Base-by-base conservation (phyloP, 2,329 filamentous ascomycete genomes). In the Simplicillium aogashimaense region DNA sequence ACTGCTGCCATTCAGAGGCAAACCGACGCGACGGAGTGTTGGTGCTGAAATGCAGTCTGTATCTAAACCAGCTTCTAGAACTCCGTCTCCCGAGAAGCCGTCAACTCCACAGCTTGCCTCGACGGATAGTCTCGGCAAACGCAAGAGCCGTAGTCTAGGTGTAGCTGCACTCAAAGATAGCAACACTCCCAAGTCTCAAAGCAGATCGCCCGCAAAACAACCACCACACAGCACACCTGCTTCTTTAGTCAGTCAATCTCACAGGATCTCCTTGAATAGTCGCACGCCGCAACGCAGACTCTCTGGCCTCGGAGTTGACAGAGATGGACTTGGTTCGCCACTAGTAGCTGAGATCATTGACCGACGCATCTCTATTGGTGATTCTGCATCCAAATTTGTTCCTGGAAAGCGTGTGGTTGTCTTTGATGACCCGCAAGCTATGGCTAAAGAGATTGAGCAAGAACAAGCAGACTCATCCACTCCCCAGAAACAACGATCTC, bases 261-360 rank as follows among this genome's bases (percentile, higher is more conserved):
- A 29, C 9, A 39, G 32, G 17, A 20, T 14, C 29, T 13, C 36
- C 2, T 32, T 33, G n/a, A 34, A 20, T 13, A 36, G 18, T 18
- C 13, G 14, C 17, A 43, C 60, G 13, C 60, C 61, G 14, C 55
- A 58, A 29, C 41, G 81, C 20, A 67, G 69, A 35, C 73, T 81
- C 13, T 83, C 81, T 12, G 82, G 83, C 1, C 54, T 88, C 45
- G 83, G 84, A 16, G 74, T 77, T 45, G 84, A 86, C 50, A 76
- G 75, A 47, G 65, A 72, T 45, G 85, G 84, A 0, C 70, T 89
- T 40, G 85, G 86, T 7, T 90, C 86, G 1, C 86, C 85, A 5
- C 78, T 76, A 39, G 74, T 90, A 40, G 71, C 82, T 16, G 81
- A 78, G 20, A 68, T 88, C 28, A 71, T 89, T 29, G 82, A 85